Evolutionary conservation across 2,329 filamentous ascomycete genomes (phyloP), one percentile per base, ranked within the genome.

Genomic region (Fusarium torulosum): DNA sequence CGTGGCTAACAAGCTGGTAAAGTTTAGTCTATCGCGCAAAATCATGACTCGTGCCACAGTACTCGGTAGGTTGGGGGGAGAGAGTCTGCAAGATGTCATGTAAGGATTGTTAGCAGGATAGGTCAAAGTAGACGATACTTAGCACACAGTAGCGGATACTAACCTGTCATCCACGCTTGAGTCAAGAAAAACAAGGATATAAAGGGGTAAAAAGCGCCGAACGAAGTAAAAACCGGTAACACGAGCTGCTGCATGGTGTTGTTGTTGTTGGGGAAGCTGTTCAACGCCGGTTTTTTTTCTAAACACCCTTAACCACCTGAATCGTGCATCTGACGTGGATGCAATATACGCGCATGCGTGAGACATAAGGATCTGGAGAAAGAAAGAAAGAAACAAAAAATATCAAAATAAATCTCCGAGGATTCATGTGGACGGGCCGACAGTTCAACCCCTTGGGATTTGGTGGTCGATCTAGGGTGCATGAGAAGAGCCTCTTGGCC

Each of bases 1-100:
- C 63, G 66, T 73, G 71, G 56, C 59, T 72, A 62, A 72, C 58
- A 61, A 73, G 60, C 44, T 74, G 71, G 66, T 71, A 61, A 68
- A 23, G 53, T 44, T 58, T 37, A 21, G 53, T 38, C 47, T 33
- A 35, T 41, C 27, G 20, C 45, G 43, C 21, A 45, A 23, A 55
- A 44, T 31, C 52, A 64, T 63, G 60, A 64, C 59, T 60, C 46
- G 33, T 62, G 19, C 42, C 11, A 43, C 19, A n/a, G 11, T 13
- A 60, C 10, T 37, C 19, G 19, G 11, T 13, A 60, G 38, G 21
- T 44, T 55, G 50, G 59, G 47, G 43, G 42, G 45, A 51, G 38
- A 43, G 58, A 42, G 38, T 41, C 55, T 51, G 37, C 54, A 55
- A 35, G 43, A 37, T 19, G 8, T n/a, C 35, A 44, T 23, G 40